Conservation (phyloP, 1,284 basidiomycete genomes). For the Sanghuangporus weigelae region DNA sequence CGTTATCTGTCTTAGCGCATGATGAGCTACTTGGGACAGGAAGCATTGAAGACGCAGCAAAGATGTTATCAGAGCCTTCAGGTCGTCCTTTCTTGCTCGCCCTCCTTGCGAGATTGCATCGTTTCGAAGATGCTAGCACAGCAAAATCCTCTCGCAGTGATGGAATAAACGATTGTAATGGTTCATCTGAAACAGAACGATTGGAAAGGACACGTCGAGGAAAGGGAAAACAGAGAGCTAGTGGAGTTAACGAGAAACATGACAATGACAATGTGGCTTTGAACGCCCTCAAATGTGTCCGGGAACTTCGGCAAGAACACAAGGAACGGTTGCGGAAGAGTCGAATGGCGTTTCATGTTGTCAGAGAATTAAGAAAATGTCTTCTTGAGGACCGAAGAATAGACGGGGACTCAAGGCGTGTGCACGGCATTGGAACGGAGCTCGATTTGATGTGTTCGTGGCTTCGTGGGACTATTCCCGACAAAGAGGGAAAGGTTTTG, state of each 20-base stretch:
- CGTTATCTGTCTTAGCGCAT: conserved; percentile 42
- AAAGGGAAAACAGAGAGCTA: neutral
- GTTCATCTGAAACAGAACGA: neutral
- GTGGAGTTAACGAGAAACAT: neutral
- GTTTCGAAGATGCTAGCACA: conserved; percentile 9
- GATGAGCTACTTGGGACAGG: conserved; percentile 26
- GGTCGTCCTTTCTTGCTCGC: conserved; percentile 37
- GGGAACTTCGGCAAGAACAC: conserved; percentile 36
- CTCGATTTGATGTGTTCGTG: conserved; percentile 31
- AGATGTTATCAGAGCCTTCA: conserved; percentile 22
- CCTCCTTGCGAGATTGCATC: conserved; percentile 34
- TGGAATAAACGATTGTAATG: neutral
- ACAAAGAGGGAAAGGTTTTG: conserved; percentile 38
- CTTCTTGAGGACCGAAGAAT: conserved; percentile 32
- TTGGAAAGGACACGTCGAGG: neutral
- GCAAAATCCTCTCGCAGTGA: neutral
- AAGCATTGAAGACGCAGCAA: conserved; percentile 19
- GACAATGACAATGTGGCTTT: neutral
- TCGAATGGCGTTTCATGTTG: conserved; percentile 43
- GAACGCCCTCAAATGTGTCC: conserved; percentile 28
- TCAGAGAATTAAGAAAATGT: conserved; percentile 38
- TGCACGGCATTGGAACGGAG: conserved; percentile 22
- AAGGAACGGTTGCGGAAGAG: conserved; percentile 30
- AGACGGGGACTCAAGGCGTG: neutral
- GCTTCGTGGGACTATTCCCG: conserved; percentile 36